Base-by-base conservation (phyloP, 345 rosid genomes). In the Iberis pinnata region DNA sequence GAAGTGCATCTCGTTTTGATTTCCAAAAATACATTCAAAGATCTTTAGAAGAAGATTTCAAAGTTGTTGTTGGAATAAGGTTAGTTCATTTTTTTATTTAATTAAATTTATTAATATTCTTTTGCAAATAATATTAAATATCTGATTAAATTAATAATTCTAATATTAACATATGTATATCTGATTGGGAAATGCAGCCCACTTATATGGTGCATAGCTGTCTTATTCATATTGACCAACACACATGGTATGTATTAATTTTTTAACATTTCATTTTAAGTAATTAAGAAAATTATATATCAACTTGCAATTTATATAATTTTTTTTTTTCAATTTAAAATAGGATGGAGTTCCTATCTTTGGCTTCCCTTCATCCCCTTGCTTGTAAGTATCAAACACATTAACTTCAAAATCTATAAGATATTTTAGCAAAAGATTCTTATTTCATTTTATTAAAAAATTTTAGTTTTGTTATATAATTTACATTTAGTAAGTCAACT, bases 361-460 rank as follows among this genome's bases (percentile, higher is more conserved):
- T 92, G 98, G 98, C 45, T 88, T 26, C 98, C 98, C 12, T 83
- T 86, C 50, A 25, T 88, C 52, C 89, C 98, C 14, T 64, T 92
- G 56, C 0, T 83, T 63, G 98, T 92, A 81, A 92, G 96, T 50
- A 51, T 3, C 0, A 49, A 24, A 68, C 42, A 39, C 18, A 24
- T 31, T 9, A 29, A 29, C 26, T 44, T 26, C 19, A 26, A 45
- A 22, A 22, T 2, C 6, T 22, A 2, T 22, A 22, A 22, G n/a
- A n/a, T n/a, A n/a, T n/a, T n/a, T n/a, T n/a, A n/a, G n/a, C n/a
- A n/a, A n/a, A n/a, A n/a, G n/a, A n/a, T n/a, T n/a, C n/a, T n/a
- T n/a, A n/a, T n/a, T n/a, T n/a, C n/a, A n/a, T n/a, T n/a, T n/a
- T n/a, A n/a, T n/a, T n/a, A n/a, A n/a, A n/a, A n/a, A n/a, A n/a